Conservation (phyloP, 306 rosid genomes). For the Trifolium fragiferum region DNA sequence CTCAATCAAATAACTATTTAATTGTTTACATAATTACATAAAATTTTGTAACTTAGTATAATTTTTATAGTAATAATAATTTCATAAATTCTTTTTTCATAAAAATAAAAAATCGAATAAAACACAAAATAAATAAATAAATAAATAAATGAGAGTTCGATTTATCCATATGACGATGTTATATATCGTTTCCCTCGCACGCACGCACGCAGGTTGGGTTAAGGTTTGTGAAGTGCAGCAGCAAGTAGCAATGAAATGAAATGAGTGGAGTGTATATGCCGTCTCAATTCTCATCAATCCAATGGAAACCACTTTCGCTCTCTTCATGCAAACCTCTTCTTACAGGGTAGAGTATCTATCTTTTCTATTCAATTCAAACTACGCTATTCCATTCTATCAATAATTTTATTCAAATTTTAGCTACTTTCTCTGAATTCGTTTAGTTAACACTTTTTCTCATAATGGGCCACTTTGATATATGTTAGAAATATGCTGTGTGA, state of each 20-base stretch:
- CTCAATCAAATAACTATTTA: too few species aligned
- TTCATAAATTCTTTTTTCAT: too few species aligned
- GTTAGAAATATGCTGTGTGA: neutral
- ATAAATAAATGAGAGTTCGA: too few species aligned
- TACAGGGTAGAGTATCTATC: slow-evolving; percentile 64
- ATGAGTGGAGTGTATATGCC: neutral
- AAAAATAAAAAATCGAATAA: too few species aligned
- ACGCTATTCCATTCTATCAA: neutral
- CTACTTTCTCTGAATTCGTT: neutral
- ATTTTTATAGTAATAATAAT: too few species aligned
- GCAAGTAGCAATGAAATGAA: neutral
- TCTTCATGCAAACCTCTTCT: slow-evolving; percentile 60
- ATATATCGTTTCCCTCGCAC: slow-evolving; percentile 15
- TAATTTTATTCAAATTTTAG: neutral
- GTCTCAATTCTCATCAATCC: slow-evolving; percentile 56
- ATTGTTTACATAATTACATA: too few species aligned
- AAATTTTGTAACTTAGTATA: too few species aligned
- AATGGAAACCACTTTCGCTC: slow-evolving; percentile 56
- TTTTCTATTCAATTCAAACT: neutral
- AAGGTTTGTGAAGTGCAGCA: neutral
- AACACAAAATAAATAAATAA: too few species aligned
- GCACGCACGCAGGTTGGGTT: neutral
- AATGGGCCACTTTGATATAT: slow-evolving; percentile 28
- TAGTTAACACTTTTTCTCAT: neutral
- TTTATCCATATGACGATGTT: slow-evolving; percentile 6